Percentiles rank a stretch among this genome's conserved stretches.
phyloP scores from a whole-genome alignment of 2,329 filamentous ascomycete species.

The Leptographium wingfieldii region DNA sequence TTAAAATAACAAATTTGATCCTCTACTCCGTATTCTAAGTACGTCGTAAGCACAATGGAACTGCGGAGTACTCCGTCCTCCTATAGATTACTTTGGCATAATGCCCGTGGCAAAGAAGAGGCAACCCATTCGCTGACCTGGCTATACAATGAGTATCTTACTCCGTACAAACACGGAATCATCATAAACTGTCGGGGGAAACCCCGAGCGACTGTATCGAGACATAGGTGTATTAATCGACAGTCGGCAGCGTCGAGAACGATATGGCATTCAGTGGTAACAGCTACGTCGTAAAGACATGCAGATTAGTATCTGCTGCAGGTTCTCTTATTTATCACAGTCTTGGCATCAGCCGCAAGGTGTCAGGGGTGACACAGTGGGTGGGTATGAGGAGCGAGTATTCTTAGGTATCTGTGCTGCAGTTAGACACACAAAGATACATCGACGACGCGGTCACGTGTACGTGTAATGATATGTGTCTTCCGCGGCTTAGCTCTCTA shows the following conservation, averaged over 20 bases:
- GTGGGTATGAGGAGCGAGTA: neutral
- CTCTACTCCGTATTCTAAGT: no score
- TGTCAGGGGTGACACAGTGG: neutral
- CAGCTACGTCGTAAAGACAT: neutral
- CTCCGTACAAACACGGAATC: neutral
- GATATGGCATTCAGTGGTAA: neutral
- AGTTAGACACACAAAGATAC: neutral
- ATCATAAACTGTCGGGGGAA: neutral
- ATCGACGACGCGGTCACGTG: neutral
- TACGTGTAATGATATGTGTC: neutral
- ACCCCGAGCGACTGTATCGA: neutral
- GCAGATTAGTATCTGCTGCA: neutral
- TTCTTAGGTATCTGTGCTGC: neutral
- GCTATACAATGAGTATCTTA: neutral
- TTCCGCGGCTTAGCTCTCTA: neutral
- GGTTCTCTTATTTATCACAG: neutral
- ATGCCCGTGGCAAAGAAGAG: neutral
- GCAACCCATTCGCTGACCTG: neutral
- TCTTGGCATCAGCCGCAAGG: slow-evolving; percentile 11
- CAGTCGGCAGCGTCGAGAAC: neutral
- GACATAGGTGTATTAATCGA: neutral
- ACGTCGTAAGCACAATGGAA: neutral
- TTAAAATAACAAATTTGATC: neutral
- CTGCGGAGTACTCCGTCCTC: no score
- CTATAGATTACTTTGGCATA: neutral